phyloP scores from a whole-genome alignment of 768 basidiomycete genomes.

The Tricholoma hemisulphureum region DNA sequence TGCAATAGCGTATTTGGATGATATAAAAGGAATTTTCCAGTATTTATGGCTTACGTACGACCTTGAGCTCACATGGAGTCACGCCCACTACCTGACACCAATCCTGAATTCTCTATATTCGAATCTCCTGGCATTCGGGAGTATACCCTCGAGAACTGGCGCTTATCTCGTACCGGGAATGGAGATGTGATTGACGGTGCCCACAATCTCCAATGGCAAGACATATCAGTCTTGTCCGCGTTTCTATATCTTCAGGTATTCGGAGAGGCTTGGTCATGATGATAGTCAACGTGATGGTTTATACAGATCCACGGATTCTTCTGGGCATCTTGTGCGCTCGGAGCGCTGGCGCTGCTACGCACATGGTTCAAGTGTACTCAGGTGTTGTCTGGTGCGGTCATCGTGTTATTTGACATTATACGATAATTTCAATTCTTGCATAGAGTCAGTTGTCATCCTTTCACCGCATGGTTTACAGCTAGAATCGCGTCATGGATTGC shows the following conservation, averaged over 20 bases:
- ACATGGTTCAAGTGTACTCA: conserved; percentile 6
- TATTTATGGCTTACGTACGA: too few species aligned
- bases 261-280: not conserved
- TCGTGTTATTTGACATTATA: not conserved
- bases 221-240: conserved; percentile 29
- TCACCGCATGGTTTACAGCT: conserved; percentile 72
- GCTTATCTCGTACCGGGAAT: conserved; percentile 41
- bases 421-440: not conserved
- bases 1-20: too few species aligned
- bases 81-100: conserved; percentile 30
- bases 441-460: conserved; percentile 71
- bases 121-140: conserved; percentile 50
- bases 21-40: too few species aligned
- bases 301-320: not conserved
- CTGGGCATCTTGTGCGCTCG: not conserved
- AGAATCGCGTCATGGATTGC: conserved; percentile 65
- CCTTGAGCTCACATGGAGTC: too few species aligned
- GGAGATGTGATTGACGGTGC: conserved; percentile 30
- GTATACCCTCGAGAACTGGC: conserved; percentile 59
- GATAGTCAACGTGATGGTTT: not conserved
- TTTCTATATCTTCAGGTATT: conserved; percentile 12
- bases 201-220: conserved; percentile 34
- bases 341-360: not conserved
- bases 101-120: conserved; percentile 54
- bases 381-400: conserved; percentile 12